A percentile compares a stretch with the other conserved stretches of the same genome.
Conservation (phyloP, 2,329 filamentous ascomycete genomes). For the Claviceps africana region DNA sequence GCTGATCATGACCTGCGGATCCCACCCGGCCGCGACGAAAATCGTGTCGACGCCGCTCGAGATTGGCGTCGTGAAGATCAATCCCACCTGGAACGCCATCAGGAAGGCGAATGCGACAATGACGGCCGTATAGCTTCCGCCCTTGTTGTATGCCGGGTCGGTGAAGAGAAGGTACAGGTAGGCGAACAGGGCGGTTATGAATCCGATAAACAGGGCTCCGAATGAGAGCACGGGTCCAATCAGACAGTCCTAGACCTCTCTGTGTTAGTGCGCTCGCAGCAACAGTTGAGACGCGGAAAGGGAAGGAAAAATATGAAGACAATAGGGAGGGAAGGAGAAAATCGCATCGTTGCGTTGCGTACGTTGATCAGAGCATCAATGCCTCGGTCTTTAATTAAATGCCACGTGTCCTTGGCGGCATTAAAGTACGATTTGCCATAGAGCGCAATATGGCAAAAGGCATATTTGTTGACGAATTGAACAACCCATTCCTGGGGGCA, state of each 20-base stretch:
- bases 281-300: not conserved
- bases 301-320: too few species aligned
- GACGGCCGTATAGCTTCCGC: constrained; percentile 57
- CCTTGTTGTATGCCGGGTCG: constrained; percentile 59
- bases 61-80: constrained; percentile 79
- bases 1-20: constrained; percentile 58
- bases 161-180: constrained; percentile 83
- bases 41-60: constrained; percentile 83
- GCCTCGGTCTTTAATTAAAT: constrained; percentile 80
- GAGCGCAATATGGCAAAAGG: constrained; percentile 82
- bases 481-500: constrained; percentile 55
- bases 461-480: constrained; percentile 81
- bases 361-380: constrained; percentile 76
- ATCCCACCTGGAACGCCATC: constrained; percentile 78
- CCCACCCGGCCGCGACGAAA: constrained; percentile 65
- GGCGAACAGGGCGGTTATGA: constrained; percentile 64
- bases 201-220: constrained; percentile 71
- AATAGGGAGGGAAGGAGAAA: too few species aligned
- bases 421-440: constrained; percentile 82
- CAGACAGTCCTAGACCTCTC: constrained; percentile 48
- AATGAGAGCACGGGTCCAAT: constrained; percentile 62
- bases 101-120: constrained; percentile 77
- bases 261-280: constrained; percentile 7
- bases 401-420: constrained; percentile 82
- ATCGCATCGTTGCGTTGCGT: constrained; percentile 7